Evolutionary conservation across 495 filamentous ascomycete genomes (phyloP).

Genomic region (Haplographium delicatum): DNA sequence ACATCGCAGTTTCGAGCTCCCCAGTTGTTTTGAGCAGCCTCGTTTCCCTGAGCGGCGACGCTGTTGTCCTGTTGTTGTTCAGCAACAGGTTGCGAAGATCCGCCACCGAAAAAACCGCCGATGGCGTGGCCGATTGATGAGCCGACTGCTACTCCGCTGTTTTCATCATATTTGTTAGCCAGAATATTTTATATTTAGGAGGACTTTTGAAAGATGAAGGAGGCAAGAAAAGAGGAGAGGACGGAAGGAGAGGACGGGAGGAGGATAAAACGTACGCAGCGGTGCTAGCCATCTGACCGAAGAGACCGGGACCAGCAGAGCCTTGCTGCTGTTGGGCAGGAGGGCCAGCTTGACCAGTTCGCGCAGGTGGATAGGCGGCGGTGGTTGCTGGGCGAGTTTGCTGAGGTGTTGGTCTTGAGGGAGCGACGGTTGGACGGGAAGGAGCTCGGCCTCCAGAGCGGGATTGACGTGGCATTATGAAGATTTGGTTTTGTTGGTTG

Average conservation of each 20-base stretch:
- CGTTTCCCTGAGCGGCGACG: constrained; percentile 35
- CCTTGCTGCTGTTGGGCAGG: constrained; percentile 18
- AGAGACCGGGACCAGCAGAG: constrained; percentile 64
- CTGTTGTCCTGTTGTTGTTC: constrained; percentile 39
- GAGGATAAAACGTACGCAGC: constrained; percentile 67
- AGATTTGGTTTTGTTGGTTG: too few relatives aligned
- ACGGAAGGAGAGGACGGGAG: neutral
- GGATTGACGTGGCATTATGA: constrained; percentile 73
- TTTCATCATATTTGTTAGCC: constrained; percentile 8
- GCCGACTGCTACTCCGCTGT: constrained; percentile 90
- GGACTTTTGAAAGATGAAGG: too few relatives aligned
- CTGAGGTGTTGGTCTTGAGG: constrained; percentile 54
- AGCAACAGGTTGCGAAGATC: constrained; percentile 60
- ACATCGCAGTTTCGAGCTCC: constrained; percentile 59
- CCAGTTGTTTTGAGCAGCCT: constrained; percentile 30
- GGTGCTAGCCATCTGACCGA: constrained; percentile 83
- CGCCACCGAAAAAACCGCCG: constrained; percentile 73
- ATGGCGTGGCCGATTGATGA: constrained; percentile 93
- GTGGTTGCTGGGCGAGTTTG: constrained; percentile 61
- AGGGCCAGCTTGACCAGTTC: constrained; percentile 36
- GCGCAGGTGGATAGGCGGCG: constrained; percentile 52
- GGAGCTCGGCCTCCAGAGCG: constrained; percentile 58
- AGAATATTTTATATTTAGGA: neutral
- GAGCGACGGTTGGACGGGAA: constrained; percentile 61
- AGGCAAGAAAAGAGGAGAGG: too few relatives aligned